A percentile compares a stretch with the other conserved stretches of the same genome.
Evolutionary conservation across 768 basidiomycete species (phyloP).

Genomic region (Roridomyces roridus): DNA sequence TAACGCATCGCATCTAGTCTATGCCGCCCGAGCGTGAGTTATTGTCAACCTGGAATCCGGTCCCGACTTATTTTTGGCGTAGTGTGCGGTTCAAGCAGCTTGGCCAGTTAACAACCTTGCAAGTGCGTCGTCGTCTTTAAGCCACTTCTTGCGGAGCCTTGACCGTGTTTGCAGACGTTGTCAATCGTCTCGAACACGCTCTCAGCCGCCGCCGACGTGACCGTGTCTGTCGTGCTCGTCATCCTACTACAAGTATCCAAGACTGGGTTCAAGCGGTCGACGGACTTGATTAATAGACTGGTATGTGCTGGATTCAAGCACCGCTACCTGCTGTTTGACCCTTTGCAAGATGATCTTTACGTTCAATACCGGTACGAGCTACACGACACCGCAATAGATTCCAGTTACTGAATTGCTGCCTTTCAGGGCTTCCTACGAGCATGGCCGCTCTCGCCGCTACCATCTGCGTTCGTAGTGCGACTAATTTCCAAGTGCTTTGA

Average conservation of each 20-base stretch:
- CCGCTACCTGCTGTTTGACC: no score
- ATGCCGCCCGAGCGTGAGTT: conserved; percentile 20
- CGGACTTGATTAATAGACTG: conserved; percentile 20
- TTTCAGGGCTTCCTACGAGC: conserved; percentile 14
- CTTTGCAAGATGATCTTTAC: conserved; percentile 23
- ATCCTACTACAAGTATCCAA: conserved; percentile 13
- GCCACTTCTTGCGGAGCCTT: no score
- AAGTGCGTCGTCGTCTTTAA: no score
- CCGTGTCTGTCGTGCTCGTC: conserved; percentile 11
- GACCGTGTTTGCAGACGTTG: conserved; percentile 4
- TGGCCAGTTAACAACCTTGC: conserved; percentile 2
- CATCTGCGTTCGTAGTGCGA: conserved; percentile 10
- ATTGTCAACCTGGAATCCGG: no score
- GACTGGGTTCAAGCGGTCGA: conserved; percentile 21
- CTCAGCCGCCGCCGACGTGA: conserved; percentile 10
- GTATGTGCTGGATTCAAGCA: not conserved
- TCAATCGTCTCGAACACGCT: conserved; percentile 14
- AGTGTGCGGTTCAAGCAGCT: conserved; percentile 9
- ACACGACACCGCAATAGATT: not conserved
- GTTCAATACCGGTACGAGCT: conserved; percentile 17
- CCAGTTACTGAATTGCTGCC: not conserved
- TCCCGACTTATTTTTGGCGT: not conserved
- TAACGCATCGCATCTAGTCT: not conserved
- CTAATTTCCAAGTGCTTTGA: not conserved
- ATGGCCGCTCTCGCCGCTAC: conserved; percentile 11